These are phyloP conservation scores for Suillus tomentosus DNA, from an alignment of 768 basidiomycete genomes.

Conservation along the genomic window DNA sequence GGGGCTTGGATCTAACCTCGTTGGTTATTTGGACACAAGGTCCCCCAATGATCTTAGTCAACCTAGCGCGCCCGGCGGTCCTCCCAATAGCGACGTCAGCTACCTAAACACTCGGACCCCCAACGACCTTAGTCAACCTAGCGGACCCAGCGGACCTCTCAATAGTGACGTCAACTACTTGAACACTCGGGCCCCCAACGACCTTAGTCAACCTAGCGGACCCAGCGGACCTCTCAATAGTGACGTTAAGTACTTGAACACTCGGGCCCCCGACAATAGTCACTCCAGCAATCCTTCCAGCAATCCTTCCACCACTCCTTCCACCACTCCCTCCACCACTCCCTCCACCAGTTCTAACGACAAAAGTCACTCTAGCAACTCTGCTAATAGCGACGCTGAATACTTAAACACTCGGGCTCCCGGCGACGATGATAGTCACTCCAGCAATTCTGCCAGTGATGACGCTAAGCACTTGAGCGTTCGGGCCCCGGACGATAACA, in stretches of 20 bases:
- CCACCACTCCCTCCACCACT: neutral
- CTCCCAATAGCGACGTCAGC: no score
- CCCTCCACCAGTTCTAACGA: neutral
- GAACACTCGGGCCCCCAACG: neutral
- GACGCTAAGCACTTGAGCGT: no score
- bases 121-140: neutral
- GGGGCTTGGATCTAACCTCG: neutral
- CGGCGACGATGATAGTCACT: neutral
- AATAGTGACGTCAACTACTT: no score
- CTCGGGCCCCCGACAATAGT: neutral
- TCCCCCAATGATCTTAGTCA: neutral
- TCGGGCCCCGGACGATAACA: no score
- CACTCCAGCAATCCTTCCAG: neutral
- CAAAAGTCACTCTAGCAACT: neutral
- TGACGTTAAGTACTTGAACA: neutral
- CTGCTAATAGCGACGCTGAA: neutral
- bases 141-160: neutral
- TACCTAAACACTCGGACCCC: no score
- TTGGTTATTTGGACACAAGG: neutral
- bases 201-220: neutral
- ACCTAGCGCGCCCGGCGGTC: no score
- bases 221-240: neutral
- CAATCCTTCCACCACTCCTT: no score
- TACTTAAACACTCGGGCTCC: neutral
- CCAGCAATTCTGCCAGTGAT: no score